Evolutionary conservation across 768 basidiomycete genomes (phyloP).

Genomic region (Lentinula aciculospora): DNA sequence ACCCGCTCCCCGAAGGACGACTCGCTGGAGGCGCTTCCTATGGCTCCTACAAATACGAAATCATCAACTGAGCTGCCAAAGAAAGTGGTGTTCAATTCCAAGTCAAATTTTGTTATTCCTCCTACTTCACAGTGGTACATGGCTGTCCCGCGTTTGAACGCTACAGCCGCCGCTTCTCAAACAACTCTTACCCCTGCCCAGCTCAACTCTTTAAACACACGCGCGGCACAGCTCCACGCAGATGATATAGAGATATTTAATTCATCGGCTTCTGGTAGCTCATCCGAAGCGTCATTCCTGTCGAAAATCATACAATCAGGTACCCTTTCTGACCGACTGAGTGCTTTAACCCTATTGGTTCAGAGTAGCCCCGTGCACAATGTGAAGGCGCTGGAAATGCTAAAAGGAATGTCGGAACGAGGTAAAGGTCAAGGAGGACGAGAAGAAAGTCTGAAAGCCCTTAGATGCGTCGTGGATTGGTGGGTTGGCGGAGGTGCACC

Average conservation of each 20-base stretch:
- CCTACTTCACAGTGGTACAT: conserved; percentile 54
- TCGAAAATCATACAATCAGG: conserved; percentile 81
- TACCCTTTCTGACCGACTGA: conserved; percentile 87
- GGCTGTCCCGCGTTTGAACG: conserved; percentile 33
- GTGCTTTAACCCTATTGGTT: conserved; percentile 84
- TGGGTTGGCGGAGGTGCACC: conserved; percentile 95
- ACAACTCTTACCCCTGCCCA: conserved; percentile 35
- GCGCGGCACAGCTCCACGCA: conserved; percentile 43
- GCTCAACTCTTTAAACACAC: conserved; percentile 38
- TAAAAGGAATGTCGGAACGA: conserved; percentile 71
- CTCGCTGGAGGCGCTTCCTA: background rate
- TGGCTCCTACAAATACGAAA: background rate
- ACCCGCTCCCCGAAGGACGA: background rate
- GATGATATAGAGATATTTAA: conserved; percentile 41
- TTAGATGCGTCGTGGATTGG: conserved; percentile 94
- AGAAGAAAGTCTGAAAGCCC: conserved; percentile 88
- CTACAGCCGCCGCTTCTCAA: conserved; percentile 19
- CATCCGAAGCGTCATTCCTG: conserved; percentile 78
- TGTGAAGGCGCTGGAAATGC: conserved; percentile 66
- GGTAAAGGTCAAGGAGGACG: conserved; percentile 82
- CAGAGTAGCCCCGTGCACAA: conserved; percentile 88
- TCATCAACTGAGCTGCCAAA: conserved; percentile 21
- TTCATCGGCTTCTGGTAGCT: conserved; percentile 43
- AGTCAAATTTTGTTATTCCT: conserved; percentile 31
- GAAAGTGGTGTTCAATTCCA: conserved; percentile 29